Percentiles rank a stretch among this genome's conserved stretches.
These are phyloP conservation scores for Leccinum imitatum DNA, from an alignment of 768 basidiomycete genomes.

Conservation along the genomic window DNA sequence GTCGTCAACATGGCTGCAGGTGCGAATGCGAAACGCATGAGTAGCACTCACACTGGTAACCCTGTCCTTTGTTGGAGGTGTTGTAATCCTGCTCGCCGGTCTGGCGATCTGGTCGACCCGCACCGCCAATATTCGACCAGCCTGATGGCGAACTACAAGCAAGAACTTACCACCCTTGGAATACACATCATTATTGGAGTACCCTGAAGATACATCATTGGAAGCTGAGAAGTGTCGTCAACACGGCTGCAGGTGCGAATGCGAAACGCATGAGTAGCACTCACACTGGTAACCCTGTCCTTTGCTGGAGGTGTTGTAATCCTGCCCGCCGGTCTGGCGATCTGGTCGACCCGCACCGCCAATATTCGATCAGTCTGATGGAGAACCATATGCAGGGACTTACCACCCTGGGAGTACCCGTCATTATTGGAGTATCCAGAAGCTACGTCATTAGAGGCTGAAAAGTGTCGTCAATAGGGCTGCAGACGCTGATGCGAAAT, in stretches of 20 bases:
- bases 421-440: not conserved
- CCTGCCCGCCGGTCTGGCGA: slow-evolving; percentile 3
- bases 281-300: slow-evolving; percentile 18
- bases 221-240: slow-evolving; percentile 29
- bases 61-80: slow-evolving; percentile 8
- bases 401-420: not conserved
- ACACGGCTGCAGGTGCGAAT: not conserved
- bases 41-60: slow-evolving; percentile 9
- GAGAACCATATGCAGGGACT: slow-evolving; percentile 2
- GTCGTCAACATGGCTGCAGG: not conserved
- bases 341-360: slow-evolving; percentile 8
- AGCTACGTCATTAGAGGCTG: slow-evolving; percentile 31
- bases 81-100: not conserved
- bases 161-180: slow-evolving; percentile 3
- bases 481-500: not conserved
- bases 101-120: slow-evolving; percentile 15
- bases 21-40: not conserved
- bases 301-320: not conserved
- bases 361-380: not conserved
- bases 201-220: not conserved
- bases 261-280: not conserved
- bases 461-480: not conserved
- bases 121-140: not conserved
- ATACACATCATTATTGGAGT: not conserved
- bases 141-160: not conserved